Base-by-base conservation (phyloP, 108 stramenopile genomes). In the Chaetoceros tenuissimus region DNA sequence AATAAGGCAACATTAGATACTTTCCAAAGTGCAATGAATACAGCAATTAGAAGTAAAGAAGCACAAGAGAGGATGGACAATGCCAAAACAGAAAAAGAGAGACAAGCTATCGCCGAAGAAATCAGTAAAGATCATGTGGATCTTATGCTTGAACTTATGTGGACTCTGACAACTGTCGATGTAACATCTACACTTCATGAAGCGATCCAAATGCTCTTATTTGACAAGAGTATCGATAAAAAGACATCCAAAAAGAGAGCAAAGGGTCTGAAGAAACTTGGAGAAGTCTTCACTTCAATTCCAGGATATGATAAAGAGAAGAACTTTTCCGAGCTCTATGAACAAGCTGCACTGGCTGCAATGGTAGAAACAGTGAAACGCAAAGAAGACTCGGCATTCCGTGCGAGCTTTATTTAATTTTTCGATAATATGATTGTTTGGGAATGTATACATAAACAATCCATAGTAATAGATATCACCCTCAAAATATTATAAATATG, bases 81-180 rank as follows among this genome's bases (percentile, higher is more conserved):
- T n/a, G 83, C 77, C 26, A 63, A 57, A 22, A 74, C 78, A 0
- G 79, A 82, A 1, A 70, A 85, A 23, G 85, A 82, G 40, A 67
- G 65, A 49, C 61, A 68, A 34, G 75, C 51, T 23, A 55, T 72
- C 3, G 47, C 65, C 27, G 59, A 55, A 20, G 67, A 66, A 48
- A 67, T 83, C 68, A 72, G 77, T 65, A 53, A 73, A 24, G 78
- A 78, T 13, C 29, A 68, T 46, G 31, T 56, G 2, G 28, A 55
- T 13, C 66, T 48, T 8, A 68, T 84, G 57, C 57, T 92, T 22
- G 56, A 69, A n/a, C 46, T 81, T 0, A 60, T 88, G 56, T 88
- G 86, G 86, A 81, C 71, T 21, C 80, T 80, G n/a, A 88, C 81
- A 20, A 84, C 81, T 0, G 76, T 84, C 13, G 90, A 92, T 60